Base-by-base conservation (phyloP, 2,329 filamentous ascomycete genomes). In the Trichocomaceae sp. region DNA sequence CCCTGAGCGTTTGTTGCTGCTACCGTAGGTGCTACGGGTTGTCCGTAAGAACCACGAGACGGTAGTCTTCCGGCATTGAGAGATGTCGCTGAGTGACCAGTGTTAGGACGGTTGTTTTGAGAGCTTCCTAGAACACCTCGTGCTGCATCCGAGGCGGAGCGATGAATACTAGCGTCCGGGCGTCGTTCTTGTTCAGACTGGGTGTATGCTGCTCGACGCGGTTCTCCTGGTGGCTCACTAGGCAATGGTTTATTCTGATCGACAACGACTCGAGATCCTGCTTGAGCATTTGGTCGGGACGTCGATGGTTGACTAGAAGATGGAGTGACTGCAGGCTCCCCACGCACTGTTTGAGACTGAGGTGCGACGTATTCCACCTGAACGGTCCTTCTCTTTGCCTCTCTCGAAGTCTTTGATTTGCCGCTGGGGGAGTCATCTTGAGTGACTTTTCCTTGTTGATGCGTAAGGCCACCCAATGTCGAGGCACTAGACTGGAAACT, bases 301-400 rank as follows among this genome's bases (percentile, higher is more conserved):
- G 53, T 35, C 22, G 61, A 59, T 47, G 58, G 59, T 35, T 66
- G 62, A 23, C 60, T 49, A 44, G 60, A 53, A 44, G 56, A 20
- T 33, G 50, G 29, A 31, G 54, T 55, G 9, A 59, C 53, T 23
- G 55, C 50, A 1, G 58, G 47, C 59, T 82, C 82, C 29, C 87
- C 90, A 60, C 92, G 83, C 59, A 86, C 81, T 0, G 92, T 96
- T 66, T 92, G 85, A 5, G 90, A 95, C 23, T 86, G 85, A 22
- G 93, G 93, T 19, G 91, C 88, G 55, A 97, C 93, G 71, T 99
- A 99, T 75, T 99, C 93, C 58, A 99, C 88, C 73, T 99, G 93
- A 0, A 99, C 90, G 0, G 93, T 99, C 63, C 91, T 84, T 55
- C 93, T 85, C 74, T 97, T 97, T 64, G 87, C 87, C 68, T 96